Percentiles rank a stretch among this genome's conserved stretches.
phyloP scores from a whole-genome alignment of 164 flowering plant species.

The Piper betle region DNA sequence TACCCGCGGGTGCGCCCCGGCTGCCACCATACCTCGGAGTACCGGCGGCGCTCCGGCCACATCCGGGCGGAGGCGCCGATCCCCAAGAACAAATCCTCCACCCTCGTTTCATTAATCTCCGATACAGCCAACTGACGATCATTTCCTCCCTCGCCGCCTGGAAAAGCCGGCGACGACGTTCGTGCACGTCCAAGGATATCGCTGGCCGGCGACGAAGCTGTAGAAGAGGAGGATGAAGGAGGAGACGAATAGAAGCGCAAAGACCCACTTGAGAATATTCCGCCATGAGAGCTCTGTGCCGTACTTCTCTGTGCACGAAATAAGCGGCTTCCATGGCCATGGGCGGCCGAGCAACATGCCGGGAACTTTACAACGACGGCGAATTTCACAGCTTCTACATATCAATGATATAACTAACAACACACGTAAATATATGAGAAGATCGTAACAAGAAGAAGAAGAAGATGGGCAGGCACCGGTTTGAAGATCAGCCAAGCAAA shows the following conservation, averaged over 20 bases:
- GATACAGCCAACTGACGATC: neutral
- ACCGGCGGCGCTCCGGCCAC: slow-evolving; percentile 35
- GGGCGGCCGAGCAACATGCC: no score
- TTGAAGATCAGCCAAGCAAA: no score
- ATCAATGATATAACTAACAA: no score
- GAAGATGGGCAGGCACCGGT: no score
- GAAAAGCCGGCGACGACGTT: neutral
- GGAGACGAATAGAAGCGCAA: slow-evolving; percentile 1
- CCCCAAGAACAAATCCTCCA: slow-evolving; percentile 38
- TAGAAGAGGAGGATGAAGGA: slow-evolving; percentile 6
- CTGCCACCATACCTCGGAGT: slow-evolving; percentile 46
- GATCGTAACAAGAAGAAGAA: no score
- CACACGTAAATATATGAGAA: no score
- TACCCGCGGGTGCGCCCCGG: slow-evolving; percentile 34
- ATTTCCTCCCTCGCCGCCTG: no score
- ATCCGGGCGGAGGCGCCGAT: slow-evolving; percentile 36
- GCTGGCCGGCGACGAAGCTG: neutral
- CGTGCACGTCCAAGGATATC: slow-evolving; percentile 1
- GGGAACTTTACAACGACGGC: no score
- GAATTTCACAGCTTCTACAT: no score
- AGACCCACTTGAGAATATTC: neutral
- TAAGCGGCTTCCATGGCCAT: neutral
- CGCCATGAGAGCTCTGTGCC: slow-evolving; percentile 1
- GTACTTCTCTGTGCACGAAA: slow-evolving; percentile 1
- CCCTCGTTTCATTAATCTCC: neutral